A percentile compares a stretch with the other conserved stretches of the same genome.
These are phyloP conservation scores for Oxytropis ochrocephala DNA, from an alignment of 306 rosid genomes.

Conservation along the genomic window DNA sequence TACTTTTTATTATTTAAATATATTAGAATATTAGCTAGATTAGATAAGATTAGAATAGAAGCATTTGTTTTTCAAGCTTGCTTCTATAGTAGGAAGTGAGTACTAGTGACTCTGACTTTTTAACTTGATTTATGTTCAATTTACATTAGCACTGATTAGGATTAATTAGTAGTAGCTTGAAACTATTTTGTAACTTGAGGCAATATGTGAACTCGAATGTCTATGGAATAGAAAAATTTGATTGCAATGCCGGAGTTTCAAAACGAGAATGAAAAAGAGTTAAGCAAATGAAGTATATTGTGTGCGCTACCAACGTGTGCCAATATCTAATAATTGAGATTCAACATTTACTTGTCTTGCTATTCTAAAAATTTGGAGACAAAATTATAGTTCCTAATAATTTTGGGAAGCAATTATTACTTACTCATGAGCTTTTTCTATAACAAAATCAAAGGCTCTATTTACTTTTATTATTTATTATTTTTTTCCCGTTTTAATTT, in stretches of 20 bases:
- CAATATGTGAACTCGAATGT: slow-evolving; percentile 28
- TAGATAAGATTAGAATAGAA: slow-evolving; percentile 14
- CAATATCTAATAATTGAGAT: too few relatives aligned
- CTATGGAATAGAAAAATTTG: slow-evolving; percentile 31
- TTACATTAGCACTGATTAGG: slow-evolving; percentile 19
- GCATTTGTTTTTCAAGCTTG: slow-evolving; percentile 28
- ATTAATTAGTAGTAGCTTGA: not conserved
- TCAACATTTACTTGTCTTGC: too few relatives aligned
- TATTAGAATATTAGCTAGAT: not conserved
- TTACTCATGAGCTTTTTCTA: too few relatives aligned
- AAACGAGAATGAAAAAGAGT: slow-evolving; percentile 10
- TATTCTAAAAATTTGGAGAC: too few relatives aligned
- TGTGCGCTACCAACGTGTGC: not conserved
- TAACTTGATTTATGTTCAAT: slow-evolving; percentile 9
- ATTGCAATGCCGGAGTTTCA: slow-evolving; percentile 7
- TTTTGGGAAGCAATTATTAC: too few relatives aligned
- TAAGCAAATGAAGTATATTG: not conserved
- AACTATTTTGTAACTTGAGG: slow-evolving; percentile 16
- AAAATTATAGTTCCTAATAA: too few relatives aligned
- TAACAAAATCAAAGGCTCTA: too few relatives aligned
- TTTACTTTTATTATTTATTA: too few relatives aligned
- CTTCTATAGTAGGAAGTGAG: slow-evolving; percentile 13
- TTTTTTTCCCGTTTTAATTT: too few relatives aligned
- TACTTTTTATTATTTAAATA: not conserved
- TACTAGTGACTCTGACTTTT: slow-evolving; percentile 21